These are phyloP conservation scores for Solanum pinnatisectum DNA, from an alignment of 257 asterid species.

Conservation along the genomic window DNA sequence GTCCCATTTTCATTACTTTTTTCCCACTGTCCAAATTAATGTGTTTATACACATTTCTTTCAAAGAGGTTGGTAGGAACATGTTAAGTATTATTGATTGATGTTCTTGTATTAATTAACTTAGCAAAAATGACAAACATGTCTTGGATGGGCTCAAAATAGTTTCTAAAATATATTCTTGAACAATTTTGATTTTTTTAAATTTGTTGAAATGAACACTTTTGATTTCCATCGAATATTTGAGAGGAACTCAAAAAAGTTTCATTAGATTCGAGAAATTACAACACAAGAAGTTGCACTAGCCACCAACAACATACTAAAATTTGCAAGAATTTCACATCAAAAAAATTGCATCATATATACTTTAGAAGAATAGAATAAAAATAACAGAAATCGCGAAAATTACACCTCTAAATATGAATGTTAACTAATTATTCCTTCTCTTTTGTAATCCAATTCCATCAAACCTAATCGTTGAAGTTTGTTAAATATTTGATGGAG, in stretches of 20 bases:
- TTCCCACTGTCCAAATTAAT: neutral
- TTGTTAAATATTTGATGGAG: neutral
- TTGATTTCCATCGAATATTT: neutral
- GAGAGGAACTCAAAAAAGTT: neutral
- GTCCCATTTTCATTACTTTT: slow-evolving; percentile 13
- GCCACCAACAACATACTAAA: neutral
- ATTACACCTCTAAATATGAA: neutral
- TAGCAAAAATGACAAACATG: neutral
- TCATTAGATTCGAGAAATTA: neutral
- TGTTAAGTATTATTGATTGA: neutral
- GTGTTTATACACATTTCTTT: neutral
- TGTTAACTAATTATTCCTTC: no score
- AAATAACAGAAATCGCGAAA: neutral
- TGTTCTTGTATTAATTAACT: no score
- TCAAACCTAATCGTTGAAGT: neutral
- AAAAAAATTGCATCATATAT: neutral
- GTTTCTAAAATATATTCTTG: neutral
- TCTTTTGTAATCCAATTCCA: neutral
- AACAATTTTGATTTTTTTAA: neutral
- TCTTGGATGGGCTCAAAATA: neutral
- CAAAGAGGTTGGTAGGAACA: slow-evolving; percentile 10
- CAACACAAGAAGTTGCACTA: neutral
- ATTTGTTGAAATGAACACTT: neutral
- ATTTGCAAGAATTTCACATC: neutral
- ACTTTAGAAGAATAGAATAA: neutral